phyloP scores from a whole-genome alignment of 2,329 filamentous ascomycete genomes.

The Monosporascus sp. region DNA sequence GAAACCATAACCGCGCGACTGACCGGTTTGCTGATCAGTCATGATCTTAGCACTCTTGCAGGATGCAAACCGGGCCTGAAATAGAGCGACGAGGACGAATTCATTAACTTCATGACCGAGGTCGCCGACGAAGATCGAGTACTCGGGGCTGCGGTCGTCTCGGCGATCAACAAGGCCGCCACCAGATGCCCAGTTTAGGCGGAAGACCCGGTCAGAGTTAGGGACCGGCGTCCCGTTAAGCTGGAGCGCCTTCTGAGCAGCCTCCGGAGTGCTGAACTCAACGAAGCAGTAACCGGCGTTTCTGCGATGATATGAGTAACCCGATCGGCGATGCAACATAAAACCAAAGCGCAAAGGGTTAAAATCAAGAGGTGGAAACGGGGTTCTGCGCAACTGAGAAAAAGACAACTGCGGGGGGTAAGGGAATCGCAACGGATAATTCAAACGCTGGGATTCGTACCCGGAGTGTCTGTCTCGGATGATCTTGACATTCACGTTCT shows the following conservation, averaged over 20 bases:
- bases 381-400: neutral
- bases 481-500: slow-evolving; percentile 98
- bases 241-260: slow-evolving; percentile 84
- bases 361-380: neutral
- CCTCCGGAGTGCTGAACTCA: slow-evolving; percentile 78
- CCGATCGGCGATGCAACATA: neutral
- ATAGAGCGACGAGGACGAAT: slow-evolving; percentile 93
- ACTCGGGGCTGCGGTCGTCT: slow-evolving; percentile 94
- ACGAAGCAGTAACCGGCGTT: slow-evolving; percentile 99
- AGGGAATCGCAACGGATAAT: neutral
- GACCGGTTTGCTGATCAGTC: slow-evolving; percentile 96
- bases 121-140: slow-evolving; percentile 95
- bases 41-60: slow-evolving; percentile 99
- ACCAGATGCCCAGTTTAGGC: slow-evolving; percentile 98
- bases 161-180: slow-evolving; percentile 91
- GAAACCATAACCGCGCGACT: slow-evolving; percentile 96
- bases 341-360: neutral
- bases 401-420: neutral
- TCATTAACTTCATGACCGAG: slow-evolving; percentile 98
- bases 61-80: slow-evolving; percentile 91
- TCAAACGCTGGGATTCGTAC: slow-evolving; percentile 40
- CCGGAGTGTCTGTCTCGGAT: slow-evolving; percentile 99
- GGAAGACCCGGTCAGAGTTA: slow-evolving; percentile 92
- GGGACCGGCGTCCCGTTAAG: slow-evolving; percentile 87
- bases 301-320: slow-evolving; percentile 40